Evolutionary conservation across 228 moss, liverwort and hornwort genomes (phyloP), one percentile per base, ranked within the genome.

Genomic region (Sphagnum magellanicum): DNA sequence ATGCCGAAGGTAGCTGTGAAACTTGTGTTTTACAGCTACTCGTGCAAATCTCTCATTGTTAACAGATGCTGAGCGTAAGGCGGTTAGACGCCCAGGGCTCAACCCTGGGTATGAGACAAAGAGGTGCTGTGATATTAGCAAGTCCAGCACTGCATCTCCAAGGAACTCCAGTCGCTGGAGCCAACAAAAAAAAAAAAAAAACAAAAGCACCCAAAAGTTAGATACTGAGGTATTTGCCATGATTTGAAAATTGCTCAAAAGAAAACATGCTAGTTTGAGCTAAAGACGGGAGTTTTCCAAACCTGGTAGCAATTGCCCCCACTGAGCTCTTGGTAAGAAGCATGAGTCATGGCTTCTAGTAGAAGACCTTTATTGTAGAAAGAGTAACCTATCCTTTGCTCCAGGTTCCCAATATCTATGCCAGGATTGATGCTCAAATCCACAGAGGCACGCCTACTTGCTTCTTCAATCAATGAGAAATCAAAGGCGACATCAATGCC

Each of bases 41-140:
- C 98, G 88, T 50, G 98, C 98, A 78, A 91, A 98, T 47, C 92
- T 88, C 74, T 98, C 98, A 72, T 98, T 98, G 75, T 94, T 98
- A 4, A 98, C 98, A 62, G 94, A 86, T 48, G 98, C 98, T 67
- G 98, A 94, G 64, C 98, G 85, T 71, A 98, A 84, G 71, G 88
- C 94, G 1, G 98, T 98, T 79, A 98, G 74, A 51, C 81, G 87
- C 13, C 94, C 94, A 16, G 98, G 98, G 50, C 87, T 84, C 72
- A 92, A 83, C 9, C 86, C 84, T 13, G 87, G 90, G 80, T 93
- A 81, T 11, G 87, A 76, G 8, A 81, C 75, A 76, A 85, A 98
- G 6, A 98, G 79, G 75, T 98, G 87, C 12, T 80, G 84, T 5
- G 98, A 92, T 68, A 98, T 77, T 9, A 98, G 89, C 67, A 90